Evolutionary conservation across 2,329 filamentous ascomycete genomes (phyloP), one percentile per base, ranked within the genome.

Genomic region (Talaromyces marneffei): DNA sequence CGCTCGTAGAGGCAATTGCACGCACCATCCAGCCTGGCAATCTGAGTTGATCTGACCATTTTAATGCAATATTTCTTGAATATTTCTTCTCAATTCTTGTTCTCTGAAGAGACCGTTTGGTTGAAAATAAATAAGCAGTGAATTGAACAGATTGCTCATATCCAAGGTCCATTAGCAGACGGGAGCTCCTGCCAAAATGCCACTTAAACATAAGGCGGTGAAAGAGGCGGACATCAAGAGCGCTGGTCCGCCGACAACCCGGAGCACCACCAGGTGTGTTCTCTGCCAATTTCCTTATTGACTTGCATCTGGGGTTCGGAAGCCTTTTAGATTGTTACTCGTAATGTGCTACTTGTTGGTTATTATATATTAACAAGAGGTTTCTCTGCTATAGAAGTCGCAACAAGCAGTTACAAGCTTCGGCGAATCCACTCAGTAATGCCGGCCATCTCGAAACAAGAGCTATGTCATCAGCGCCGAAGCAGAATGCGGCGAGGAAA

Each of bases 1-100:
- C 14, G 18, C 25, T 40, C n/a, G n/a, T 23, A 16, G 18, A 18
- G 23, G 25, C 33, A 16, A 14, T 59, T 18, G 9, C 27, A 66
- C 77, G 65, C 74, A 94, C 92, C 93, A 79, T 97, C 94, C 57
- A 97, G 85, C 77, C 94, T 85, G 66, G 91, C 89, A 79, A 99
- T 96, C 79, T 96, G 91, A 58, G 93, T 99, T 70, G 92, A 94
- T 75, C 85, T 86, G 71, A 96, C 93, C 92, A 93, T 94, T 70
- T 67, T 66, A 64, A 56, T 40, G 33, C 20, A 18, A 39, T 55
- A 27, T 55, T 27, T 25, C 18, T 40, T 27, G 7, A 8, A n/a
- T 18, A 14, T n/a, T 39, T 27, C 33, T n/a, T 29, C 4, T 18
- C 3, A 40, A 54, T 5, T 3, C 5, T 25, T 54, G 10, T 31